Conservation (phyloP, 352 stramenopile species). For the Phytophthora cajani region DNA sequence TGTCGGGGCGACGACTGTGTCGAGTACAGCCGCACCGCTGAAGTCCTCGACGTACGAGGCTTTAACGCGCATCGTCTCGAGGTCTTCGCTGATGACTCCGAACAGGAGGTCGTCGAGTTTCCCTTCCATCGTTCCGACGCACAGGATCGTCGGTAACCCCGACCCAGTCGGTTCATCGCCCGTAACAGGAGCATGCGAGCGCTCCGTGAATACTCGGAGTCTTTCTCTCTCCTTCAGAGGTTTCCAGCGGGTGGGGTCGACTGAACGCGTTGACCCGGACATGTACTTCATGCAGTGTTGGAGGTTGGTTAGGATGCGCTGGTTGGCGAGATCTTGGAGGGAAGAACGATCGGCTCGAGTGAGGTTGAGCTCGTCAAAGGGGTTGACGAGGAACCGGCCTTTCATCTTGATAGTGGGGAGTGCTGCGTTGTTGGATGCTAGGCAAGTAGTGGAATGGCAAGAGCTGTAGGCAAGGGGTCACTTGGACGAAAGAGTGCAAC, state of each 20-base stretch:
- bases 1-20: slow-evolving; percentile 26
- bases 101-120: slow-evolving; percentile 47
- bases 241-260: slow-evolving; percentile 38
- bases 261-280: slow-evolving; percentile 23
- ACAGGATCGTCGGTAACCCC: slow-evolving; percentile 35
- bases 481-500: background rate
- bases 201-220: slow-evolving; percentile 33
- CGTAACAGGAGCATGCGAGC: slow-evolving; percentile 4
- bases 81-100: slow-evolving; percentile 40
- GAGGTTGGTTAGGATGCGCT: slow-evolving; percentile 29
- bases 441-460: slow-evolving; percentile 19
- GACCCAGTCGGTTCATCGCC: slow-evolving; percentile 20
- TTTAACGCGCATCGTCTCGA: slow-evolving; percentile 46
- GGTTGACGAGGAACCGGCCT: slow-evolving; percentile 41
- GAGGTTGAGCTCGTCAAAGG: slow-evolving; percentile 35
- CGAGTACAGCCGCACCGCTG: slow-evolving; percentile 30
- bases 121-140: slow-evolving; percentile 33
- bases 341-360: slow-evolving; percentile 16
- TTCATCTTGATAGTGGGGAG: slow-evolving; percentile 26
- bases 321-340: slow-evolving; percentile 36
- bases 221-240: slow-evolving; percentile 34
- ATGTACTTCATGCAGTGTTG: slow-evolving; percentile 33
- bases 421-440: background rate
- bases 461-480: slow-evolving; percentile 11
- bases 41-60: slow-evolving; percentile 44